Base-by-base conservation (phyloP, 768 basidiomycete species). In the Clavaria fumosa region DNA sequence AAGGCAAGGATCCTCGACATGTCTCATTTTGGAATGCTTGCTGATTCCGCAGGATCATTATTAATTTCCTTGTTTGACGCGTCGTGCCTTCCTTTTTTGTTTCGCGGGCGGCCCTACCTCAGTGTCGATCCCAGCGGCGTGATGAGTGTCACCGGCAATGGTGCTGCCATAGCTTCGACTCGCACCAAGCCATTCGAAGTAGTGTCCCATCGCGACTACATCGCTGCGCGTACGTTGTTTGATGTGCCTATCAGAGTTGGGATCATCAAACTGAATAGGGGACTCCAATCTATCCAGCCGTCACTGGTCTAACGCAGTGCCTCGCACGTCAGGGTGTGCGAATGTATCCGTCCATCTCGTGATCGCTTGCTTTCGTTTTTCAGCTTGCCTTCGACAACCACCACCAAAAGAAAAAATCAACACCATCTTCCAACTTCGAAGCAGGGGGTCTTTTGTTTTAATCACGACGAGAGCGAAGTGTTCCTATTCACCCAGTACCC, bases 111-210 rank as follows among this genome's bases (percentile, higher is more conserved):
- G 26, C 9, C 26, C 17, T 27, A 41, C 21, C 40, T 34, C 45
- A 70, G 69, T 46, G 58, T 56, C 37, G 73, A 72, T 53, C 57
- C 67, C 21, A 59, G 67, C 40, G 71, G 70, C 37, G 53, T 53
- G n/a, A 54, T 66, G 50, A 60, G 58, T 30, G 53, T 74, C 32
- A 67, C 71, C 12, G 67, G 69, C 23, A 69, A 72, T 26, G 81
- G 81, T 12, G 66, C 66, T 2, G 60, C 72, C 18, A 69, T 95
- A 18, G 79, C 84, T 30, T 66, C 75, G 46, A 67, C 75, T n/a
- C 65, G 68, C 28, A 86, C 89, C 18, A 62, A 69, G 34, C 53
- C 75, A 2, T 91, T 95, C 56, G 80, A 88, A 35, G 85, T 89
- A 38, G 63, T 82, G 22, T 62, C 77, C 12, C 70, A 78, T 49